Base-by-base conservation (phyloP, 2,329 filamentous ascomycete species). In the Fusarium tanahbumbuense region DNA sequence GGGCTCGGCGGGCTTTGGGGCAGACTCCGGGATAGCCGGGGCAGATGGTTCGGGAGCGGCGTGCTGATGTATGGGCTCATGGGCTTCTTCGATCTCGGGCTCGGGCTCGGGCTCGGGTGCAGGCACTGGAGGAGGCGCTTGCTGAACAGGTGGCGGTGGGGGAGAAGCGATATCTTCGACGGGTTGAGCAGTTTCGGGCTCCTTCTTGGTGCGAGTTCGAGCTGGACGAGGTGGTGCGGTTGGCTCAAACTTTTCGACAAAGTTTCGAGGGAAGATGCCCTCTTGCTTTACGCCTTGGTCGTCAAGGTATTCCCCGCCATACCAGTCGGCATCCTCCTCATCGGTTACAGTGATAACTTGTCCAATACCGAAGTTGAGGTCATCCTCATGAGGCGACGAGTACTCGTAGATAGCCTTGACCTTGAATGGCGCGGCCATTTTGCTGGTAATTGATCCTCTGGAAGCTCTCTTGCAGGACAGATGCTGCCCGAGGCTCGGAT, bases 391-490 rank as follows among this genome's bases (percentile, higher is more conserved):
- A 68, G 89, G 88, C 73, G 96, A 98, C 78, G 87, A 85, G 84
- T 99, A 99, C 80, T 98, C 95, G 85, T 92, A 99, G 78, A 98
- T 83, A 74, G 96, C 93, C 87, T 94, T 97, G 85, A 99, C 96
- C 83, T 93, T 97, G 86, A 97, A 98, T 66, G 90, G 89, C 75
- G 86, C 85, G 80, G 91, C 85, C 92, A 94, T 94, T 53, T 67
- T 71, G 68, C 42, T 72, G 79, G 81, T 87, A 83, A 67, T 66
- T 72, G 72, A 69, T 71, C 64, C 62, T 67, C 45, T 66, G 40
- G 59, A 69, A 73, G 73, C 73, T 75, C 66, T 75, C 64, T 69
- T 65, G 71, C 72, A 72, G 72, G 64, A 73, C 68, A 64, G 73
- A 71, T 75, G 55, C 71, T 76, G 73, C 72, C 73, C 73, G 67